Percentiles rank a stretch among this genome's conserved stretches.
Evolutionary conservation across 2,329 filamentous ascomycete species (phyloP).

Genomic region (Sclerotinia minor): DNA sequence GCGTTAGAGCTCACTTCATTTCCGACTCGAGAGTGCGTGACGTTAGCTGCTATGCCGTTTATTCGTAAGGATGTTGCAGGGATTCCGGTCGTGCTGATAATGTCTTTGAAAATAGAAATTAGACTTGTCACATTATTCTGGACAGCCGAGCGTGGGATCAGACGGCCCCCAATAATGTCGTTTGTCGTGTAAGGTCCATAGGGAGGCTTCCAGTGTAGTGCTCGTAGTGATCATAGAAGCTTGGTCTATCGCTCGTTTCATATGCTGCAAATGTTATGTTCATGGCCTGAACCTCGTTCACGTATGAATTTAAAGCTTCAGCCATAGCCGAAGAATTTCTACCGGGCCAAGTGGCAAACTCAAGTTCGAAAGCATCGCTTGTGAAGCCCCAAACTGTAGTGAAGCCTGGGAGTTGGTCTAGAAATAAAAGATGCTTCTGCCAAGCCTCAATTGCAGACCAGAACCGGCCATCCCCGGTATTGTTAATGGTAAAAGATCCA

Average conservation of each 20-base stretch:
- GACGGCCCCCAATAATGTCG: neutral
- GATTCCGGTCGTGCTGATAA: neutral
- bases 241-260: neutral
- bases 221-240: slow-evolving; percentile 1
- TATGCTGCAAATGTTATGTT: slow-evolving; percentile 8
- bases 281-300: neutral
- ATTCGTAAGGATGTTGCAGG: neutral
- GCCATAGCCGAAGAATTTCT: neutral
- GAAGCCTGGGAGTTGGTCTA: neutral
- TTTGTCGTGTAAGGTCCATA: slow-evolving; percentile 2
- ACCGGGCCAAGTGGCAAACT: neutral
- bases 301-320: neutral
- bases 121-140: neutral
- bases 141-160: neutral
- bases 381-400: neutral
- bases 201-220: neutral
- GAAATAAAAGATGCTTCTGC: neutral
- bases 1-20: neutral
- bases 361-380: neutral
- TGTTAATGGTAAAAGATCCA: slow-evolving; percentile 12
- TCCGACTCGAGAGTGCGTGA: neutral
- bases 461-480: neutral
- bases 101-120: neutral
- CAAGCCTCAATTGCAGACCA: slow-evolving; percentile 4
- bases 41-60: neutral